Evolutionary conservation across 805 yeast genomes (phyloP), one percentile per base, ranked within the genome.

Genomic region (Suhomyces sp.): DNA sequence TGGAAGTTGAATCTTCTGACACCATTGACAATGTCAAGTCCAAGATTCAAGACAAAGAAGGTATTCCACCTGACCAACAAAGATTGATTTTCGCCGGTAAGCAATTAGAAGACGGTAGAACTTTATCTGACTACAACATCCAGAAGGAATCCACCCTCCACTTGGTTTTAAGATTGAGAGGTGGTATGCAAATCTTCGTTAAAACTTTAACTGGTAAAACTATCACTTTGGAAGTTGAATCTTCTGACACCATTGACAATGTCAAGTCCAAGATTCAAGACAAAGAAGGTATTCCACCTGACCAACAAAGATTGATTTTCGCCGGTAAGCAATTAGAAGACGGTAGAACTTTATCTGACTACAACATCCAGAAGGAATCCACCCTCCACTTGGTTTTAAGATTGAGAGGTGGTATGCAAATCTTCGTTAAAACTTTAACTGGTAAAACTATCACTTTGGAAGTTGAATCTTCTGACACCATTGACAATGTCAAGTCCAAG

Each of bases 311-410:
- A 67, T 64, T 73, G 59, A 75, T 74, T 52, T 74, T 74, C 45
- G 80, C 79, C 31, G 79, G 79, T 71, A 75, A 74, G 64, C 78
- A 75, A 57, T 65, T 75, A 55, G 79, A 75, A 60, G 78, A 92
- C 72, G 97, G 97, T 75, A 90, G 98, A 85, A 93, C 98, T 64
- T 84, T 93, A 67, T 88, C 97, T 64, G 98, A 93, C 84, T 94
- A 94, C 96, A 93, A 93, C 90, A 94, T 93, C 81, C 98, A 93
- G 82, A 94, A 93, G 88, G 99, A 93, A 84, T 93, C 99, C 60
- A 93, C 99, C 60, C 79, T 93, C 50, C 97, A 93, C 78, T 85
- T 93, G 80, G 97, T 93, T 61, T 82, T 93, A 63, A 90, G 97
- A 85, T 88, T 93, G 76, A 89, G 97, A 83, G 97, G 97, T 82